Percentiles rank a stretch among this genome's conserved stretches.
Conservation (phyloP, 1,284 basidiomycete species). For the Rhodotorula glutinis region DNA sequence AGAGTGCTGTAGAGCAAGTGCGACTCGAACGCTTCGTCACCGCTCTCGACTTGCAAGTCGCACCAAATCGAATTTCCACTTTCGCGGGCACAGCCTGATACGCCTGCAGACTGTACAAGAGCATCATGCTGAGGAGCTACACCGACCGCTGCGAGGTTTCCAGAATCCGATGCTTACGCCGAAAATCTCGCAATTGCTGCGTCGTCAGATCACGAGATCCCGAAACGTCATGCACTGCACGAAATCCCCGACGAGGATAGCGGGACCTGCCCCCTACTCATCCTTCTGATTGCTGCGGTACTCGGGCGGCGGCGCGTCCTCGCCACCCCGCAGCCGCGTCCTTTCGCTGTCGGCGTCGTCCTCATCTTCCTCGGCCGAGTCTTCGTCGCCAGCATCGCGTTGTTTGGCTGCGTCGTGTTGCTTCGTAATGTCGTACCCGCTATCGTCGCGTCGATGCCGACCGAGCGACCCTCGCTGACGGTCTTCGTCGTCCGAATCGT, state of each 20-base stretch:
- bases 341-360: neutral
- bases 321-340: neutral
- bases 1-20: no score
- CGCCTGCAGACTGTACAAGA: no score
- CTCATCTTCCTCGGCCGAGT: neutral
- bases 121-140: no score
- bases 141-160: no score
- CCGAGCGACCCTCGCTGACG: conserved; percentile 40
- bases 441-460: conserved; percentile 11
- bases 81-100: no score
- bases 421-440: conserved; percentile 22
- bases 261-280: neutral
- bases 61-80: no score
- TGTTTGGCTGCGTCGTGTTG: conserved; percentile 3
- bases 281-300: conserved; percentile 10
- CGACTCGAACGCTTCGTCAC: no score
- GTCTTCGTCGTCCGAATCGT: conserved; percentile 43
- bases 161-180: no score
- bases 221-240: neutral
- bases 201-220: neutral
- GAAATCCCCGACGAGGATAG: no score
- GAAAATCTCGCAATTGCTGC: no score
- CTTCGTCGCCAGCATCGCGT: no score
- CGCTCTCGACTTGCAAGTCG: no score
- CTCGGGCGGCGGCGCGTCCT: conserved; percentile 13